Percentiles rank a stretch among this genome's conserved stretches.
Conservation (phyloP, 2,329 filamentous ascomycete genomes). For the Eutypa lata region DNA sequence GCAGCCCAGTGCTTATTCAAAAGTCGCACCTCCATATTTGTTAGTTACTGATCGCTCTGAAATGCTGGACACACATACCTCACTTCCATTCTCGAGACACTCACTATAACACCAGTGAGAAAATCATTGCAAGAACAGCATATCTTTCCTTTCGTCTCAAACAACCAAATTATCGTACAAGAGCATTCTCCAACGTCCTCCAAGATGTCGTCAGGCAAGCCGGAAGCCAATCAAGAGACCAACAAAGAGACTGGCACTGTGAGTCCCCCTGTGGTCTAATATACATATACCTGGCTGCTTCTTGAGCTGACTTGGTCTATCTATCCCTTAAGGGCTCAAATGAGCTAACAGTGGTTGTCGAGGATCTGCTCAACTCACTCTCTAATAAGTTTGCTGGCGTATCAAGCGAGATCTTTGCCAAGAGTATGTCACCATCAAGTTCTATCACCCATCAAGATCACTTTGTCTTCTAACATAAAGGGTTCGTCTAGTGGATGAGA, state of each 20-base stretch:
- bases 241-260: constrained; percentile 8
- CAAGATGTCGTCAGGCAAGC: constrained; percentile 25
- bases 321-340: constrained; percentile 34
- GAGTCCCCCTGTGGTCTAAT: no score
- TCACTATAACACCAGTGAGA: background rate
- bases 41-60: no score
- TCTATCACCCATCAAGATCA: no score
- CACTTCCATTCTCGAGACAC: background rate
- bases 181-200: no score
- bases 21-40: no score
- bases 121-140: background rate
- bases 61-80: no score
- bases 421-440: constrained; percentile 54
- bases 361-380: constrained; percentile 80
- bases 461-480: background rate
- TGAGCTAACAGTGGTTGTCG: constrained; percentile 75
- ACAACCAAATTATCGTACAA: no score
- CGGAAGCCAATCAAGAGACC: constrained; percentile 11
- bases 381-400: constrained; percentile 82
- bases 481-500: constrained; percentile 78
- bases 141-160: no score
- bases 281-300: background rate
- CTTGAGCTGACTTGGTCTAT: background rate
- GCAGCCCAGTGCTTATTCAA: background rate
- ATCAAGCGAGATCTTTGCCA: constrained; percentile 82